These are phyloP conservation scores for Wickerhamomyces subpelliculosus DNA, from an alignment of 805 yeast genomes.

Conservation along the genomic window DNA sequence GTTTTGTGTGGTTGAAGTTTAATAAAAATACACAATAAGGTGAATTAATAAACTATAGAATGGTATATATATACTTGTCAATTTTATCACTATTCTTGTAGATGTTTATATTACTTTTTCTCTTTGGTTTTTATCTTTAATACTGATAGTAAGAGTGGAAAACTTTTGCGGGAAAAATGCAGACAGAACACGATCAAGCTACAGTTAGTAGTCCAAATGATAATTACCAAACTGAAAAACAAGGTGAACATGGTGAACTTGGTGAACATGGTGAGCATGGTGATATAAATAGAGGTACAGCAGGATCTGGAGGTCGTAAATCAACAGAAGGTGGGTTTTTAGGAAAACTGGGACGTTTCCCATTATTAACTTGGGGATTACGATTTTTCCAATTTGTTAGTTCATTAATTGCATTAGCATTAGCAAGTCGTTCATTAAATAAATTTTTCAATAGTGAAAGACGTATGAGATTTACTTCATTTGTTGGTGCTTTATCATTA, in stretches of 20 bases:
- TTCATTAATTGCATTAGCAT: conserved; percentile 23
- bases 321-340: neutral
- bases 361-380: conserved; percentile 8
- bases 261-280: conserved; percentile 1
- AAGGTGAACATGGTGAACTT: neutral
- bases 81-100: too few species aligned
- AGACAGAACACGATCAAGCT: conserved; percentile 16
- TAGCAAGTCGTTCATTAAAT: conserved; percentile 20
- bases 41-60: too few species aligned
- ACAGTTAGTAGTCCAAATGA: conserved; percentile 16
- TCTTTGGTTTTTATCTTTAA: neutral
- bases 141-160: neutral
- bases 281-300: too few species aligned
- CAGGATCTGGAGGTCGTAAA: too few species aligned
- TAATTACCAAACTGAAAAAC: conserved; percentile 11
- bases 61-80: too few species aligned
- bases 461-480: conserved; percentile 24
- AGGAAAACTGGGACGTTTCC: conserved; percentile 4
- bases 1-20: too few species aligned
- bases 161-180: neutral
- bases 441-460: conserved; percentile 19
- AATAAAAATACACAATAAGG: too few species aligned
- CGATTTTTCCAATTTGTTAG: conserved; percentile 21
- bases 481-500: conserved; percentile 24
- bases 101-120: too few species aligned